A percentile compares a stretch with the other conserved stretches of the same genome.
Conservation (phyloP, 2,329 filamentous ascomycete species). For the Trichoderma brevicompactum region DNA sequence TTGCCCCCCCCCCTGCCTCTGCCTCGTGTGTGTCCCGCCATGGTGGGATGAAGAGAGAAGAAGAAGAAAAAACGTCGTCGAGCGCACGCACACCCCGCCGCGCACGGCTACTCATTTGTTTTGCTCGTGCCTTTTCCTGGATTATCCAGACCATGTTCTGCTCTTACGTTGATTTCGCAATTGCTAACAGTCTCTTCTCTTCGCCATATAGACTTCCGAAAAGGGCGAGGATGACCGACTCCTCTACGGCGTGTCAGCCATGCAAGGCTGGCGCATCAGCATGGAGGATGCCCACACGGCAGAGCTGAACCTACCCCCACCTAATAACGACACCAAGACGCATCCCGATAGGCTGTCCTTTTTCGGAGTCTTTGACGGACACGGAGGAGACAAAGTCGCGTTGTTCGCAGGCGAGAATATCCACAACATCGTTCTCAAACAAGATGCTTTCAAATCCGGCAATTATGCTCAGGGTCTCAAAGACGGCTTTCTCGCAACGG, state of each 20-base stretch:
- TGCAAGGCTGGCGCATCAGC: slow-evolving; percentile 99
- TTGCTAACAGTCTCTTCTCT: slow-evolving; percentile 36
- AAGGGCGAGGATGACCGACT: slow-evolving; percentile 91
- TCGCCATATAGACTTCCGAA: slow-evolving; percentile 71
- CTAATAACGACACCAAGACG: slow-evolving; percentile 60
- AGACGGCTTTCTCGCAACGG: slow-evolving; percentile 94
- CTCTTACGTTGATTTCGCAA: background rate
- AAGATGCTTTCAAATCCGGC: slow-evolving; percentile 88
- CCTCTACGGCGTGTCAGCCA: slow-evolving; percentile 92
- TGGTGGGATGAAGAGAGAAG: background rate
- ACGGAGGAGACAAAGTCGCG: slow-evolving; percentile 96
- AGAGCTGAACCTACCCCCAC: slow-evolving; percentile 80
- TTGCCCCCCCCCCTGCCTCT: background rate
- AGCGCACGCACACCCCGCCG: slow-evolving; percentile 23
- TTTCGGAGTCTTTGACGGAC: slow-evolving; percentile 97
- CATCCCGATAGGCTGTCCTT: slow-evolving; percentile 81
- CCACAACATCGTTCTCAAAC: slow-evolving; percentile 91
- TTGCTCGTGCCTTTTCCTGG: background rate
- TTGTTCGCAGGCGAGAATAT: slow-evolving; percentile 90
- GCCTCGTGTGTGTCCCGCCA: slow-evolving; percentile 2
- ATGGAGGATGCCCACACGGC: slow-evolving; percentile 98
- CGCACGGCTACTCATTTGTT: background rate
- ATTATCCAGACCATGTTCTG: background rate
- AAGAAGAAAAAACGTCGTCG: background rate
- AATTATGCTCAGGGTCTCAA: slow-evolving; percentile 96